Evolutionary conservation across 1,284 basidiomycete species (phyloP).

Genomic region (Neotropicomus parvogracilis): DNA sequence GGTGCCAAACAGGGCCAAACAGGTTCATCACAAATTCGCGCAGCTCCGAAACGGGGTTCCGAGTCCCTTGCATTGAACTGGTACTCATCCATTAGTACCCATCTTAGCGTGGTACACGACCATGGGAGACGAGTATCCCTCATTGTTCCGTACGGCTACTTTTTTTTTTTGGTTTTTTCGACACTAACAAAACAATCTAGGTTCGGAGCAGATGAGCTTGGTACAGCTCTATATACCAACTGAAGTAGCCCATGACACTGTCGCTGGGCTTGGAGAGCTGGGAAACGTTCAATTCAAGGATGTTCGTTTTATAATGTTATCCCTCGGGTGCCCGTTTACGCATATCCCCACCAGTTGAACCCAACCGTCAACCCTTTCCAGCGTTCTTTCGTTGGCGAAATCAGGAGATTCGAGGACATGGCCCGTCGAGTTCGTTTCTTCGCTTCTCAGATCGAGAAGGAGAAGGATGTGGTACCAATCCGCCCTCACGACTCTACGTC

Average conservation of each 20-base stretch:
- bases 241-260: conserved; percentile 96
- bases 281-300: conserved; percentile 98
- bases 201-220: conserved; percentile 95
- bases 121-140: conserved; percentile 78
- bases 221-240: conserved; percentile 97
- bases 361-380: conserved; percentile 96
- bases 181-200: conserved; percentile 39
- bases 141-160: conserved; percentile 66
- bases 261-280: conserved; percentile 92
- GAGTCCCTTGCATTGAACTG: neutral
- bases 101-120: conserved; percentile 1
- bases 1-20: conserved; percentile 28
- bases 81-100: neutral
- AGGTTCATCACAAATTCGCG: too few relatives aligned
- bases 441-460: conserved; percentile 79
- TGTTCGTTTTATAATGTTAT: conserved; percentile 45
- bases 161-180: neutral
- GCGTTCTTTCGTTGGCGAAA: conserved; percentile 95
- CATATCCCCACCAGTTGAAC: conserved; percentile 65
- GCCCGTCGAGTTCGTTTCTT: conserved; percentile 93
- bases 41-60: too few relatives aligned
- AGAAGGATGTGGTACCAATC: conserved; percentile 78
- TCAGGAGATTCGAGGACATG: conserved; percentile 94
- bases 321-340: neutral
- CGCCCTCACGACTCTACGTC: conserved; percentile 80